A percentile compares a stretch with the other conserved stretches of the same genome.
These are phyloP conservation scores for Macrolepiota fuliginosa DNA, from an alignment of 768 basidiomycete genomes.

Conservation along the genomic window DNA sequence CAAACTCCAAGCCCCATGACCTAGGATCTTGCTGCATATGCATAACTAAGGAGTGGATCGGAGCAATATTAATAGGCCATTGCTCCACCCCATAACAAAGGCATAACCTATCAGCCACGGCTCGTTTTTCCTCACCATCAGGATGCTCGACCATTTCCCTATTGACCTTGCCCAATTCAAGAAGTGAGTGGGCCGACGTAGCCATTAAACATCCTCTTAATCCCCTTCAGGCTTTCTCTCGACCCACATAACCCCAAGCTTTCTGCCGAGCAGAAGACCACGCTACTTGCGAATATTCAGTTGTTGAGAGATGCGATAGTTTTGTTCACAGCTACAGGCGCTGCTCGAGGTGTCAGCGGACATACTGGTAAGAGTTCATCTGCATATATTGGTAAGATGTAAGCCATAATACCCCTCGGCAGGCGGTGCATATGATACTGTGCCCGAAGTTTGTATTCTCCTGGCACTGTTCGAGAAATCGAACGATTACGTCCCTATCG, in stretches of 20 bases:
- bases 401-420: slow-evolving; percentile 4
- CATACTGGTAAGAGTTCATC: slow-evolving; percentile 58
- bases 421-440: slow-evolving; percentile 73
- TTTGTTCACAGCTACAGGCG: slow-evolving; percentile 82
- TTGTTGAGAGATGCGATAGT: slow-evolving; percentile 84
- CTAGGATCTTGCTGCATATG: not conserved
- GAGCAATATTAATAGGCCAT: slow-evolving; percentile 2
- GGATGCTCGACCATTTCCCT: slow-evolving; percentile 50
- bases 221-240: slow-evolving; percentile 54
- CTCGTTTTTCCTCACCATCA: slow-evolving; percentile 21
- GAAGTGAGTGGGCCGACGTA: slow-evolving; percentile 42
- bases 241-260: slow-evolving; percentile 68
- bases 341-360: slow-evolving; percentile 83
- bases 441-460: slow-evolving; percentile 81
- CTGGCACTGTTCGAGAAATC: slow-evolving; percentile 68
- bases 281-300: slow-evolving; percentile 68
- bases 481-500: slow-evolving; percentile 61
- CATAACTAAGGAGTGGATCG: not conserved
- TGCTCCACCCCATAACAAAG: not conserved
- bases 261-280: slow-evolving; percentile 56
- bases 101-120: not conserved
- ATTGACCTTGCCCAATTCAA: slow-evolving; percentile 78
- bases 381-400: not conserved
- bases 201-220: slow-evolving; percentile 4
- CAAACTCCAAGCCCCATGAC: not conserved